phyloP scores from a whole-genome alignment of 257 asterid genomes.

The Marsdenia floribunda region DNA sequence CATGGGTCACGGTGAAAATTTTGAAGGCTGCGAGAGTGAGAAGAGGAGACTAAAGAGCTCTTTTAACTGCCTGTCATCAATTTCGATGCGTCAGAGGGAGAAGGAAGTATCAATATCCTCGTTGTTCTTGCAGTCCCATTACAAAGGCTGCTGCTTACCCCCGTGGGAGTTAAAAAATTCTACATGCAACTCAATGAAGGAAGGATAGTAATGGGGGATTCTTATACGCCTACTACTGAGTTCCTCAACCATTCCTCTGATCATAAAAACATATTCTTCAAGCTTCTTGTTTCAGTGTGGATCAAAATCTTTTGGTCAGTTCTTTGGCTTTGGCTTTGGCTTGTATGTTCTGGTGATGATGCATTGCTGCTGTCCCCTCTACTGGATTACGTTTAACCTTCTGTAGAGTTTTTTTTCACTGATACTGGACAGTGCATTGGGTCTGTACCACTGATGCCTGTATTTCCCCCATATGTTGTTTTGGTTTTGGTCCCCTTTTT shows the following conservation, averaged over 20 bases:
- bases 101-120: conserved; percentile 65
- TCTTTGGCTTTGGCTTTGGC: conserved; percentile 5
- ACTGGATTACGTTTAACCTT: not conserved
- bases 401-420: not conserved
- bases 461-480: not conserved
- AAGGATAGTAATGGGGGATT: conserved; percentile 13
- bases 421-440: not conserved
- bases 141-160: conserved; percentile 54
- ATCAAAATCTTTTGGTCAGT: conserved; percentile 3
- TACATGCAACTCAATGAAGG: conserved; percentile 37
- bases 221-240: not conserved
- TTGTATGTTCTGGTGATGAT: not conserved
- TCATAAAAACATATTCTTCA: not conserved
- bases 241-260: not conserved
- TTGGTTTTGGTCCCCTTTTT: not conserved
- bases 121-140: conserved; percentile 58
- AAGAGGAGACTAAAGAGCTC: conserved; percentile 51
- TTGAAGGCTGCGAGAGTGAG: conserved; percentile 44
- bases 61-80: conserved; percentile 48
- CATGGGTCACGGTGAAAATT: conserved; percentile 21
- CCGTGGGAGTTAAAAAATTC: conserved; percentile 52
- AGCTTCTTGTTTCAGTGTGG: not conserved
- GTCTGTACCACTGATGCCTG: not conserved
- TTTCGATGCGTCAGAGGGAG: conserved; percentile 49
- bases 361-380: not conserved